Base-by-base conservation (phyloP, 139 green algal genomes). In the Eudorina sp. region DNA sequence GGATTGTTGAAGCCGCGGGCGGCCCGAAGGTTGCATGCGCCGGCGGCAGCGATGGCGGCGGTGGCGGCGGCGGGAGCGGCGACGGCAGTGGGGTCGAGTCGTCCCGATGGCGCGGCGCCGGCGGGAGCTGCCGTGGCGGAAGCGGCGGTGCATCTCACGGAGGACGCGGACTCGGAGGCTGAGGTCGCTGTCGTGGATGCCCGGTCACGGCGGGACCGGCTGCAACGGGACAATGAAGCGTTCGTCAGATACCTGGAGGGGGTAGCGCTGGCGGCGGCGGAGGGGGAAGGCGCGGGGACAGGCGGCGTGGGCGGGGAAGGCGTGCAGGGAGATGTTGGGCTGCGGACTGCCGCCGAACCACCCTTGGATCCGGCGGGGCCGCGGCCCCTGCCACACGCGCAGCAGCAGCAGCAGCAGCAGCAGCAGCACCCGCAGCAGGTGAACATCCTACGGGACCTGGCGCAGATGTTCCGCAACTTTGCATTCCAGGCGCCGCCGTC, bases 401-500 rank as follows among this genome's bases (percentile, higher is more conserved):
- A 9, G 55, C 55, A 55, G 78, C 38, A 74, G 78, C 38, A 74
- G 25, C 23, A 53, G 78, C 25, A n/a, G 53, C n/a, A 62, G 41
- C 34, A 76, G 79, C 19, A 78, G 81, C 23, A 78, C 62, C 5
- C n/a, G 81, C n/a, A 87, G 66, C 45, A 87, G 64, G 64, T 34
- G 23, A 40, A 38, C 19, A 16, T 87, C 11, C 66, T 87, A 5
- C 43, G 45, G 13, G 64, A 36, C 45, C 62, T 87, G 14, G 81
- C 81, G 21, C 2, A 40, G 6, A 78, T 87, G 81, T 87, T 87
- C 45, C 64, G 81, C 4, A 87, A 55, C 81, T 87, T 87, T 29
- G 64, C 64, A 38, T 13, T 11, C 53, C 60, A 8, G 43, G 60
- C 1, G 19, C 60, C 51, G 77, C 77, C 34, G 77, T 40, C 53